These are phyloP conservation scores for Cladosporium oxysporum DNA, from an alignment of 2,329 filamentous ascomycete species.

Conservation along the genomic window DNA sequence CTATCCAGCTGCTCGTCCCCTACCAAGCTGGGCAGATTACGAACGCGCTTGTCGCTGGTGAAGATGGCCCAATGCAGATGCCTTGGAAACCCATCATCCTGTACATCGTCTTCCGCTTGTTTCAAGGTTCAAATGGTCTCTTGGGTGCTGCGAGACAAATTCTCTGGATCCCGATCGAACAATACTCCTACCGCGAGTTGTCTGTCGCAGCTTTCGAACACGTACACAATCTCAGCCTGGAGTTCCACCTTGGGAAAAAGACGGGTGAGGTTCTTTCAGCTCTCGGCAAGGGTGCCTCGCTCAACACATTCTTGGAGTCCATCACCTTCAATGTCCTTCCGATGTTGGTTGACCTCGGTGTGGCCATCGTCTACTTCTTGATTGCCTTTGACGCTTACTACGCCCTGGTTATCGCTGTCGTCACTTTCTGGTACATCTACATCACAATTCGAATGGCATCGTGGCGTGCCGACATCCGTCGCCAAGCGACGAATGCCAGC, in stretches of 20 bases:
- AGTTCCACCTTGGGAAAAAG: constrained; percentile 95
- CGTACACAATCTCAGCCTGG: constrained; percentile 89
- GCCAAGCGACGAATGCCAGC: constrained; percentile 92
- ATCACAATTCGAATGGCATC: constrained; percentile 95
- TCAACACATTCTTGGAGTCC: constrained; percentile 95
- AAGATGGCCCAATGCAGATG: constrained; percentile 55
- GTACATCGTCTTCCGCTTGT: constrained; percentile 74
- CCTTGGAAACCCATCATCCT: constrained; percentile 75
- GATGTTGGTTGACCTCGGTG: constrained; percentile 85
- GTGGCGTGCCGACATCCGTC: constrained; percentile 84
- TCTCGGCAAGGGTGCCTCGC: constrained; percentile 90
- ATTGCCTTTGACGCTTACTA: constrained; percentile 83
- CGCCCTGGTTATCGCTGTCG: constrained; percentile 82
- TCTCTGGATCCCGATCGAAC: constrained; percentile 94
- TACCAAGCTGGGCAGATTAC: constrained; percentile 78
- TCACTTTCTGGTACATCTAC: constrained; percentile 95
- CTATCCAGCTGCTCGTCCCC: constrained; percentile 85
- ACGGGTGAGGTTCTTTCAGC: constrained; percentile 95
- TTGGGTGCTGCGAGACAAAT: constrained; percentile 79
- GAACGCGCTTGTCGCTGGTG: constrained; percentile 61
- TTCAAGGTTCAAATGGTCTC: constrained; percentile 87
- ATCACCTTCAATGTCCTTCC: constrained; percentile 94
- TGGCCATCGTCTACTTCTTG: constrained; percentile 82
- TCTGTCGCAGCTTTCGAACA: constrained; percentile 97
- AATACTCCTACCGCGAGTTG: constrained; percentile 93